Evolutionary conservation across 495 filamentous ascomycete species (phyloP).

Genomic region (Lindgomyces ingoldianus): DNA sequence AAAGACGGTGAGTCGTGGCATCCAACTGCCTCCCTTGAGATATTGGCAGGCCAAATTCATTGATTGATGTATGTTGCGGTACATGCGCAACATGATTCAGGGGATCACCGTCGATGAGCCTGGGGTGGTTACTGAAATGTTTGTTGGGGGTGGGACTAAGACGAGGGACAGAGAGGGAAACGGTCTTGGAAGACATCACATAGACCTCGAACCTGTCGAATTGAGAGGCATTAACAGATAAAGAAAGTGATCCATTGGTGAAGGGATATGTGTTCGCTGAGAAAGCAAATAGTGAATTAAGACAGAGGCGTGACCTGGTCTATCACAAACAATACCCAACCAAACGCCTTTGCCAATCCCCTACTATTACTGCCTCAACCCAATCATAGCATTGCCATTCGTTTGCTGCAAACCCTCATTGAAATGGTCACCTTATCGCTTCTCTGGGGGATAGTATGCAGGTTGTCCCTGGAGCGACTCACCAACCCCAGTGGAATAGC

Average conservation of each 20-base stretch:
- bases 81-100: no score
- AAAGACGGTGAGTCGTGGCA: not conserved
- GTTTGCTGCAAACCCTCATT: no score
- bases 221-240: no score
- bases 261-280: not conserved
- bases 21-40: not conserved
- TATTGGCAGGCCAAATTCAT: not conserved
- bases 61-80: no score
- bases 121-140: no score
- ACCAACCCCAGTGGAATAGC: conserved; percentile 35
- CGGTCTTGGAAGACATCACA: no score
- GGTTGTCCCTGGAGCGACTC: conserved; percentile 36
- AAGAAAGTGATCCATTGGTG: no score
- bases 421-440: conserved; percentile 22
- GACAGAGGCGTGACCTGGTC: not conserved
- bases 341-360: not conserved
- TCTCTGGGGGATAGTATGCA: conserved; percentile 30
- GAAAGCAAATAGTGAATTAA: not conserved
- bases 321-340: conserved; percentile 1
- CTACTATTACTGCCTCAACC: not conserved
- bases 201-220: no score
- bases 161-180: no score
- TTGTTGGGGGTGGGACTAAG: no score
- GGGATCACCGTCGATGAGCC: no score
- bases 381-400: not conserved